Conservation (phyloP, 305 asterid genomes). For the Solanum hybrid region DNA sequence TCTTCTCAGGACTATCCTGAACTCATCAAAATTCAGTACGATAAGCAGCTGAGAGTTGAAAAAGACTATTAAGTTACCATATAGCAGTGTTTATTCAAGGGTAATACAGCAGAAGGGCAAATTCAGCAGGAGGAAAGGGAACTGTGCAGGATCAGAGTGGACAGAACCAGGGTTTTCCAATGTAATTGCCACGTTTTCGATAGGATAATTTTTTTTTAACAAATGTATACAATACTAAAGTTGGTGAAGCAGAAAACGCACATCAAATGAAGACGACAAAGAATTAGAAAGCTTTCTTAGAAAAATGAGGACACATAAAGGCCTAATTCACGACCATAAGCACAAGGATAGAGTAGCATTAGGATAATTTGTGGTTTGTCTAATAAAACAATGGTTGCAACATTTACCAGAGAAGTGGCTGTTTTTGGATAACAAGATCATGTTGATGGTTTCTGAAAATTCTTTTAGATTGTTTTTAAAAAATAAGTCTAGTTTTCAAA, state of each 20-base stretch:
- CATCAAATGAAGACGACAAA: neutral
- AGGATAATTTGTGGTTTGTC: neutral
- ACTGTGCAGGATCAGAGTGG: neutral
- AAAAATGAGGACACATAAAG: neutral
- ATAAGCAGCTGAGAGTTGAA: neutral
- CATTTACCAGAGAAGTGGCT: neutral
- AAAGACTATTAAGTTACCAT: neutral
- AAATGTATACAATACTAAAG: neutral
- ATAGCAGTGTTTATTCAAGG: neutral
- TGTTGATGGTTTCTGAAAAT: neutral
- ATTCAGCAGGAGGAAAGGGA: neutral
- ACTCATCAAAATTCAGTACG: slow-evolving; percentile 5
- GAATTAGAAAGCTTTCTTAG: neutral
- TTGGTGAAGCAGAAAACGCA: neutral
- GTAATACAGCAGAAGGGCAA: neutral
- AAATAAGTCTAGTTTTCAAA: neutral
- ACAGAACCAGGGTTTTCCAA: neutral
- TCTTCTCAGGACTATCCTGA: slow-evolving; percentile 64
- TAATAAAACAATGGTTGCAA: neutral
- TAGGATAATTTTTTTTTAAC: neutral
- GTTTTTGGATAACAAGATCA: neutral
- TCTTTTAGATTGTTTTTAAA: neutral
- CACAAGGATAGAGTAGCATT: neutral
- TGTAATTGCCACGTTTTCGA: neutral
- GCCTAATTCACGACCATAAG: neutral